Evolutionary conservation across 768 basidiomycete species (phyloP), one percentile per base, ranked within the genome.

Genomic region (Psilocybe cyanescens): DNA sequence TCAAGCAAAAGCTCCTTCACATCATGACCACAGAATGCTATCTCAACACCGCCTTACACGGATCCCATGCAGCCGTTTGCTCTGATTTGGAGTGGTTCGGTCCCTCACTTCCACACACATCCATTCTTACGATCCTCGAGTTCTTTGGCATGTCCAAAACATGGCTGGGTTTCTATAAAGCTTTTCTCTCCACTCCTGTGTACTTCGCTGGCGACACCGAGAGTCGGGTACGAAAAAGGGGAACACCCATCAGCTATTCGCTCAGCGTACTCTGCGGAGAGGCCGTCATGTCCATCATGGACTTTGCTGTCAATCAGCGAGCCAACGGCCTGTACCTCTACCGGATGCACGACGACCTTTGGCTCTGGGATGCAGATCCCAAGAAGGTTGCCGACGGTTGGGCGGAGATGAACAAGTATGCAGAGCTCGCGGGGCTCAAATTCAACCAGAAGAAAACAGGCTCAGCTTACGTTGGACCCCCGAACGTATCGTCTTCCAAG

Each of bases 11-110:
- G 47, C 67, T 82, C 0, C 64, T 83, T 19, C 76, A 78, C 37
- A 71, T 78, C 11, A 72, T 83, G 70, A 69, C 73, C 7, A 78
- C 76, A 1, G 80, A 83, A 50, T 74, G 72, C 37, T 69, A 76
- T 54, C 72, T 83, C 55, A 81, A 80, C 65, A 70, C 69, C 16
- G 59, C 72, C 3, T 61, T 81, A 7, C 68, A 79, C 57, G 70
- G 67, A 2, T 66, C 74, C 8, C 74, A 78, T 51, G 69, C 77
- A 4, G 71, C 77, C 12, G 60, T 82, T 17, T 75, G 79, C 51
- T 78, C 79, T 4, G 80, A 82, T 61, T 62, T 81, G 16, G 79
- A 81, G 57, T 82, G 80, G 78, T 81, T 78, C 47, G 79, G 77
- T 0, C 79, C 76, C 19, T 78, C 79, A 17, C 72, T 83, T n/a